A percentile compares a stretch with the other conserved stretches of the same genome.
These are phyloP conservation scores for Fraxinus dipetala DNA, from an alignment of 305 asterid species.

Conservation along the genomic window DNA sequence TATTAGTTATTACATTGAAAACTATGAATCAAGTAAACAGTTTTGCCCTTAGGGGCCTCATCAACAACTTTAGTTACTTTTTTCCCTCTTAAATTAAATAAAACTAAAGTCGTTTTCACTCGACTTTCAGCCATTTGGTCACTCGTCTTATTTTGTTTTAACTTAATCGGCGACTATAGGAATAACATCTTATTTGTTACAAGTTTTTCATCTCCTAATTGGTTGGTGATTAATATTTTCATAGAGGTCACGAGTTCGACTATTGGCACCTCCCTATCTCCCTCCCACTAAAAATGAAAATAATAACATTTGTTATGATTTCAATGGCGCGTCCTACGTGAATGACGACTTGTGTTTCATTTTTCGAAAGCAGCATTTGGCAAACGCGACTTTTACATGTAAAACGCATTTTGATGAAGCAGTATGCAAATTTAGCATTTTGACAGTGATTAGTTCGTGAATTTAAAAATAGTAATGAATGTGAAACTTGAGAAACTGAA, in stretches of 20 bases:
- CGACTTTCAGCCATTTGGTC: neutral
- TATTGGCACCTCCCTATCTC: neutral
- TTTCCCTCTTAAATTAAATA: neutral
- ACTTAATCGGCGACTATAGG: neutral
- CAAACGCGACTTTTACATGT: neutral
- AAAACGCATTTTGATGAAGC: neutral
- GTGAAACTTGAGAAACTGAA: too few relatives aligned
- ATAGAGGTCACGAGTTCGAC: neutral
- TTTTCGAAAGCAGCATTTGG: neutral
- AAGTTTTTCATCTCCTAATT: neutral
- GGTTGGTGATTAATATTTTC: neutral
- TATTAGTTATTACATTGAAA: neutral
- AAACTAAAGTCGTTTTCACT: neutral
- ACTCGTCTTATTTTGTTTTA: neutral
- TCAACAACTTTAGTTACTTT: neutral
- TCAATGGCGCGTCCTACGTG: neutral
- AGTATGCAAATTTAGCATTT: neutral
- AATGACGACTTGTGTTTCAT: neutral
- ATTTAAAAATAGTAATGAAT: neutral
- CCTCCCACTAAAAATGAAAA: neutral
- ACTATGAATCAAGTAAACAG: neutral
- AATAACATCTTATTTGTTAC: neutral
- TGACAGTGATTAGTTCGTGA: neutral
- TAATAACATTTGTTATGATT: neutral
- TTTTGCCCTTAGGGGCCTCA: neutral